Evolutionary conservation across 1,284 basidiomycete genomes (phyloP), one percentile per base, ranked within the genome.

Genomic region (Ceratobasidium sp.): DNA sequence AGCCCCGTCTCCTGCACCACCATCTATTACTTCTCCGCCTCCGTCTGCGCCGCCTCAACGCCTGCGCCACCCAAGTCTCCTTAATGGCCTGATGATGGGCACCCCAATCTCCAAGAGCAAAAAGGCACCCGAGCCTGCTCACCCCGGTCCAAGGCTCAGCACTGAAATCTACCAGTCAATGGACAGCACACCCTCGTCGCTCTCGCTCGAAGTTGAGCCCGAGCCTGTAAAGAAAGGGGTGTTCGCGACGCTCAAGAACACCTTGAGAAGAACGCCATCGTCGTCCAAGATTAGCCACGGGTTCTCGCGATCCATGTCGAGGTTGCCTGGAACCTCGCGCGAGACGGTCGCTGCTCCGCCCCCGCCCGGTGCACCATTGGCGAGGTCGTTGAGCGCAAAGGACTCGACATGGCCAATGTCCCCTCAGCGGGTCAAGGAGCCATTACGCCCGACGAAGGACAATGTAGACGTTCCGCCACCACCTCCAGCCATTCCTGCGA

Each of bases 301-400:
- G 8, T 48, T 59, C 4, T 71, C 67, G 4, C 56, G 46, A 16
- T 71, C 67, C 8, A 71, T 71, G 56, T 71, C 67, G n/a, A 56
- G 56, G 21, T 38, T 71, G 14, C 67, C 67, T 21, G 56, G 54
- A 14, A 71, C 67, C 12, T 33, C 21, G 12, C 60, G 60, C 11
- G 60, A 61, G 40, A 21, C 60, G 6, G 60, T 40, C 28, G 12
- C 42, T 28, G 12, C 67, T 21, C 42, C 67, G 9, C 67, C 58
- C 9, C 49, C 64, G 16, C 36, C 49, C 3, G 67, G 67, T 28
- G 67, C 58, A 2, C 56, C 67, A n/a, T 44, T 71, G 51, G 53
- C 56, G 18, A 25, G 67, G 14, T 71, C 67, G n/a, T 9, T 40
- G 42, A 71, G 67, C n/a, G 58, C 56, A 11, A 71, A 71, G 67